Conservation (phyloP, 306 rosid species). For the Gastrolobium villosum region DNA sequence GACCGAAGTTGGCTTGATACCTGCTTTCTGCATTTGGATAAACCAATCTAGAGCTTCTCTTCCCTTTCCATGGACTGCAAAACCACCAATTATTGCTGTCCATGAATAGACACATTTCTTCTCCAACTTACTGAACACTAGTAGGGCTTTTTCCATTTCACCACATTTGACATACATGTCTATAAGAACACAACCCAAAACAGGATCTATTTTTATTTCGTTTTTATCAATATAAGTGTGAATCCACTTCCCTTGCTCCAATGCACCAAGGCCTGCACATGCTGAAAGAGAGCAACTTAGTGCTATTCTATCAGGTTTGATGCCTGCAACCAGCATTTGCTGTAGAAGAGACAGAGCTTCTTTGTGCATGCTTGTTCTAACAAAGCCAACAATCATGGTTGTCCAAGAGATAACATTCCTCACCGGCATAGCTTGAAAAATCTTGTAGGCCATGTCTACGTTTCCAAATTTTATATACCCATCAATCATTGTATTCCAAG, state of each 20-base stretch:
- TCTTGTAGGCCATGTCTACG: constrained; percentile 48
- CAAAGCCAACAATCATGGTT: constrained; percentile 62
- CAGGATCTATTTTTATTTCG: constrained; percentile 53
- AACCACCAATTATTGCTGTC: constrained; percentile 69
- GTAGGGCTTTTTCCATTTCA: constrained; percentile 59
- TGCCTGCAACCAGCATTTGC: constrained; percentile 58
- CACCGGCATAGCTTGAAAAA: constrained; percentile 62
- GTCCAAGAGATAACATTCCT: constrained; percentile 71
- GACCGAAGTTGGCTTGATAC: constrained; percentile 57
- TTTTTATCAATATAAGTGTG: constrained; percentile 58
- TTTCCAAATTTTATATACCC: constrained; percentile 62
- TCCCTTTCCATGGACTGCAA: constrained; percentile 66
- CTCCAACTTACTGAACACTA: constrained; percentile 52
- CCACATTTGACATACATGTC: constrained; percentile 74
- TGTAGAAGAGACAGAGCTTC: constrained; percentile 59
- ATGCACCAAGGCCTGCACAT: constrained; percentile 67
- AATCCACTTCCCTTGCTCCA: constrained; percentile 65
- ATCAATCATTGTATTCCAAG: constrained; percentile 72
- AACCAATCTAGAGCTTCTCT: constrained; percentile 68
- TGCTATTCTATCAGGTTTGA: constrained; percentile 57
- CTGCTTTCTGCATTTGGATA: constrained; percentile 56
- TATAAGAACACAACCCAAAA: constrained; percentile 61
- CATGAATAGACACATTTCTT: constrained; percentile 58
- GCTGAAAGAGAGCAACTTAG: constrained; percentile 63
- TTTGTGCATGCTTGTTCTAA: constrained; percentile 50